Conservation (phyloP, 2,329 filamentous ascomycete species). For the Colletotrichum sidae region DNA sequence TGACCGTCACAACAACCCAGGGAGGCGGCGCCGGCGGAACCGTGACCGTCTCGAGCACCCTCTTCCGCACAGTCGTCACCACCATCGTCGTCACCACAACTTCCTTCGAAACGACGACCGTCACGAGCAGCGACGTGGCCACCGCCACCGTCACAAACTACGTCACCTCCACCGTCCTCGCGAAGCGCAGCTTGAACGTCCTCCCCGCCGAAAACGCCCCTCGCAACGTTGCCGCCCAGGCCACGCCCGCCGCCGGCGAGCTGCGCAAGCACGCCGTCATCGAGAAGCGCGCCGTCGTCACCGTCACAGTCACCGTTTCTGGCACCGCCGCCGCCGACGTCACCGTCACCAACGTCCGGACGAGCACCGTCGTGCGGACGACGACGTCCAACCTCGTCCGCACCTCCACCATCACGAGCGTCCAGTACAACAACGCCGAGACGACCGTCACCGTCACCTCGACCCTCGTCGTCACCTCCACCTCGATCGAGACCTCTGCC, state of each 20-base stretch:
- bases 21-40: slow-evolving; percentile 24
- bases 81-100: slow-evolving; percentile 51
- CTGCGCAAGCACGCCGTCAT: slow-evolving; percentile 41
- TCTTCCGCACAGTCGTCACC: slow-evolving; percentile 39
- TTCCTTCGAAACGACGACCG: slow-evolving; percentile 49
- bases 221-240: slow-evolving; percentile 37
- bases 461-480: slow-evolving; percentile 50
- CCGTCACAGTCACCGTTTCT: slow-evolving; percentile 47
- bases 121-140: slow-evolving; percentile 49
- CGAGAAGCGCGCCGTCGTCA: slow-evolving; percentile 50
- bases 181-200: slow-evolving; percentile 46
- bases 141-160: slow-evolving; percentile 51
- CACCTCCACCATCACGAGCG: slow-evolving; percentile 41
- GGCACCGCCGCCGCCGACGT: slow-evolving; percentile 44
- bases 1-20: slow-evolving; percentile 20
- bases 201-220: slow-evolving; percentile 44
- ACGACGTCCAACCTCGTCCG: slow-evolving; percentile 43
- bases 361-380: slow-evolving; percentile 43
- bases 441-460: slow-evolving; percentile 53
- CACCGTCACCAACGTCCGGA: slow-evolving; percentile 21
- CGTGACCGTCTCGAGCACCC: slow-evolving; percentile 25
- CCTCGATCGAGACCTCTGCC: slow-evolving; percentile 45
- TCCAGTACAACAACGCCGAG: slow-evolving; percentile 46
- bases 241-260: slow-evolving; percentile 34
- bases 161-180: slow-evolving; percentile 49